phyloP scores from a whole-genome alignment of 2,329 filamentous ascomycete genomes.

The Dryadomyces sulphureus region DNA sequence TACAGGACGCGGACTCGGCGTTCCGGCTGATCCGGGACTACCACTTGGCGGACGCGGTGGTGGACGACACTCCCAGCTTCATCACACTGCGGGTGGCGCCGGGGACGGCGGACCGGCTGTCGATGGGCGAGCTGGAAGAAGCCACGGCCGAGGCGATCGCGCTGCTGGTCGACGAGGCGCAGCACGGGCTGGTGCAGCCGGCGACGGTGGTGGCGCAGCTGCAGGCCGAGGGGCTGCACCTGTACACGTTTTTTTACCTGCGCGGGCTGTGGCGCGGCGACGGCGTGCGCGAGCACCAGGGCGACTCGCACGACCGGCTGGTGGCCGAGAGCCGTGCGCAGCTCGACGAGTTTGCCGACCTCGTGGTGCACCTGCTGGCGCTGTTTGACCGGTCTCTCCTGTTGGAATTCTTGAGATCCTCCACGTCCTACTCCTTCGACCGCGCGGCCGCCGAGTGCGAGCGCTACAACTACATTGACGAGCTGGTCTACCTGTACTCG shows the following conservation, averaged over 20 bases:
- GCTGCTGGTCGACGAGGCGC: constrained; percentile 78
- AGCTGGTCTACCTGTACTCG: constrained; percentile 89
- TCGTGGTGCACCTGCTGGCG: constrained; percentile 75
- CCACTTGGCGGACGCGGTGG: constrained; percentile 77
- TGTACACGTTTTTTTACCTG: constrained; percentile 88
- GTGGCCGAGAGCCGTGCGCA: constrained; percentile 48
- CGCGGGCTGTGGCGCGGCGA: constrained; percentile 72
- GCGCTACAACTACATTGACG: constrained; percentile 63
- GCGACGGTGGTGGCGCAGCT: constrained; percentile 68
- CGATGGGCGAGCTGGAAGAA: constrained; percentile 57
- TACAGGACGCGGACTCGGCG: constrained; percentile 82
- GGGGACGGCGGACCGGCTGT: constrained; percentile 50
- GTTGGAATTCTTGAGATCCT: constrained; percentile 75
- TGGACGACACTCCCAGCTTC: constrained; percentile 80
- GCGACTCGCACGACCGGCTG: constrained; percentile 40
- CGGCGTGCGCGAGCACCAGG: constrained; percentile 38
- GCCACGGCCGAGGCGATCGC: constrained; percentile 71
- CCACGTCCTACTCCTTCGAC: constrained; percentile 79
- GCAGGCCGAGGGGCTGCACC: constrained; percentile 45
- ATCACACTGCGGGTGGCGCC: constrained; percentile 73
- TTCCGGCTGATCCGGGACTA: constrained; percentile 77
- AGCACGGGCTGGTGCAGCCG: constrained; percentile 71
- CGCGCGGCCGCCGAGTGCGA: constrained; percentile 68
- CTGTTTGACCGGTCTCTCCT: constrained; percentile 65
- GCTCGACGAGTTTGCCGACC: constrained; percentile 75